phyloP scores from a whole-genome alignment of 371 early-diverging fungal species.

The Mucor circinelloides region DNA sequence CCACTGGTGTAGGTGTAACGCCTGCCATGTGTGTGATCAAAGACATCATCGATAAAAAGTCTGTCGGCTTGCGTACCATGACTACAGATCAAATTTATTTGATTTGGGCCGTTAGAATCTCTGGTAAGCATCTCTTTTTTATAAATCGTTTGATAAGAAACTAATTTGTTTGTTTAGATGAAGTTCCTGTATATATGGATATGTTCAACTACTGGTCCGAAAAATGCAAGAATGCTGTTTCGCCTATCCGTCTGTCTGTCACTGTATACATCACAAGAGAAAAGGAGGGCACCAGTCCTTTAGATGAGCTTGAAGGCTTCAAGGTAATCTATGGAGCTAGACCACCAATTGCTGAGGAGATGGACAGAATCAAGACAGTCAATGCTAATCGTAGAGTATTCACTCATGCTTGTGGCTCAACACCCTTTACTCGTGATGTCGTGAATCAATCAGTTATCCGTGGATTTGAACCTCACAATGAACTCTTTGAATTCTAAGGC shows the following conservation, averaged over 20 bases:
- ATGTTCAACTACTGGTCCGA: constrained; percentile 31
- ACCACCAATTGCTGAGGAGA: constrained; percentile 26
- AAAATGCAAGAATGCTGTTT: constrained; percentile 17
- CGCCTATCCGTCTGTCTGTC: constrained; percentile 27
- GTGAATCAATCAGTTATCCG: constrained; percentile 33
- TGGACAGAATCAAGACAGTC: constrained; percentile 24
- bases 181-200: constrained; percentile 36
- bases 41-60: constrained; percentile 35
- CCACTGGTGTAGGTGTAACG: constrained; percentile 47
- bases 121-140: constrained; percentile 19
- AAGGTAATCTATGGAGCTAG: constrained; percentile 24
- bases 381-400: constrained; percentile 24
- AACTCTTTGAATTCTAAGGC: constrained; percentile 47
- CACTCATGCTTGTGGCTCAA: constrained; percentile 48
- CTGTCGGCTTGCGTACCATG: constrained; percentile 35
- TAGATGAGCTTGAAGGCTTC: constrained; percentile 14
- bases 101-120: constrained; percentile 35
- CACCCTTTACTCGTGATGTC: constrained; percentile 34
- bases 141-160: not conserved
- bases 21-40: constrained; percentile 45
- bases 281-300: constrained; percentile 11
- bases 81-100: constrained; percentile 37
- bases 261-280: constrained; percentile 38
- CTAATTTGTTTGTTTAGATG: constrained; percentile 19
- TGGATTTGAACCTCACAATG: constrained; percentile 39